Evolutionary conservation across 129 eudicot species (phyloP).

Genomic region (Ambrosia trifida): DNA sequence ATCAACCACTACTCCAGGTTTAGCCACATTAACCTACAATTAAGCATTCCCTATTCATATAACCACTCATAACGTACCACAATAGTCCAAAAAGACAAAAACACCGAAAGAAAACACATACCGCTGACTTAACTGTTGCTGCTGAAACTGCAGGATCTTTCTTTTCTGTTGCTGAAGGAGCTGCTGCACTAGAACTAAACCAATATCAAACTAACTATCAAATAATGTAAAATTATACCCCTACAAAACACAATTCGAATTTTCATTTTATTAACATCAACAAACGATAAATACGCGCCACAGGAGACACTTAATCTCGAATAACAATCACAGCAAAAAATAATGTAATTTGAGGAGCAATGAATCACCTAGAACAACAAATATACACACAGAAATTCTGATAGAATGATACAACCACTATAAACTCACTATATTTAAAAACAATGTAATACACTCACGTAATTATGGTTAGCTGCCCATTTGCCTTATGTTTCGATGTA

Average conservation of each 20-base stretch:
- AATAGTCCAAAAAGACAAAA: not conserved
- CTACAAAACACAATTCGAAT: not conserved
- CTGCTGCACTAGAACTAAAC: slow-evolving; percentile 32
- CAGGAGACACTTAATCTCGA: not conserved
- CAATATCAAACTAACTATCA: not conserved
- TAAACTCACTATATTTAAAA: not conserved
- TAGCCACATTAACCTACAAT: slow-evolving; percentile 44
- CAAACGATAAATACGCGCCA: not conserved
- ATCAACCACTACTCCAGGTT: slow-evolving; percentile 32
- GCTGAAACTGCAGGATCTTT: slow-evolving; percentile 26
- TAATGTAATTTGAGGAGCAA: not conserved
- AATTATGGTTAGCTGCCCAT: too few relatives aligned
- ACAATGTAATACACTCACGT: not conserved
- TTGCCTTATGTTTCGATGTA: too few relatives aligned
- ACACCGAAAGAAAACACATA: slow-evolving; percentile 24
- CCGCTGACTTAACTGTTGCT: slow-evolving; percentile 11
- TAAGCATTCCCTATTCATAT: not conserved
- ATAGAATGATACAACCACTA: not conserved
- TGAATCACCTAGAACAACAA: not conserved
- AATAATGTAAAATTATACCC: not conserved
- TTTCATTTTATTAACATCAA: not conserved
- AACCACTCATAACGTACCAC: not conserved
- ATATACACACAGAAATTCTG: not conserved
- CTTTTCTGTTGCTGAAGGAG: slow-evolving; percentile 35
- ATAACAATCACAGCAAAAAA: not conserved